These are phyloP conservation scores for Nicotiana paniculata DNA, from an alignment of 257 asterid genomes.

Conservation along the genomic window DNA sequence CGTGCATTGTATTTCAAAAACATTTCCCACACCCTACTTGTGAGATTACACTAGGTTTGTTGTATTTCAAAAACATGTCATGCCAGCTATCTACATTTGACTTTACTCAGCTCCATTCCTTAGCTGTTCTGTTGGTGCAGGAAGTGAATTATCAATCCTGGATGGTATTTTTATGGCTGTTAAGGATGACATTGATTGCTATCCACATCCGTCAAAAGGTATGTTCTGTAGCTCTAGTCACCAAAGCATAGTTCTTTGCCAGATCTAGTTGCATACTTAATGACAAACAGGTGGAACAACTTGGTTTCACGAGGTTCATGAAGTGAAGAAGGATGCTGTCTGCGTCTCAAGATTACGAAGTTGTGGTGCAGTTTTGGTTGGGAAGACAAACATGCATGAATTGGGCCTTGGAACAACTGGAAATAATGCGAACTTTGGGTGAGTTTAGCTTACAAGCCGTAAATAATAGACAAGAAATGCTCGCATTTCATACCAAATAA, in stretches of 20 bases:
- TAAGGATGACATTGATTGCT: slow-evolving; percentile 92
- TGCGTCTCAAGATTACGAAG: slow-evolving; percentile 67
- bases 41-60: not conserved
- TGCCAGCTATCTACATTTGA: not conserved
- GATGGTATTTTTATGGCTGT: slow-evolving; percentile 93
- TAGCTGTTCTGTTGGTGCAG: slow-evolving; percentile 36
- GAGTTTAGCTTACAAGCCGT: slow-evolving; percentile 15
- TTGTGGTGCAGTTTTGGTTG: slow-evolving; percentile 85
- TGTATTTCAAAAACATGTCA: not conserved
- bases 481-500: not conserved
- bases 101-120: slow-evolving; percentile 8
- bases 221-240: slow-evolving; percentile 11
- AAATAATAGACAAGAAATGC: not conserved
- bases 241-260: slow-evolving; percentile 3
- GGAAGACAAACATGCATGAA: slow-evolving; percentile 99
- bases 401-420: slow-evolving; percentile 93
- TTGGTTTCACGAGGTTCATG: slow-evolving; percentile 69
- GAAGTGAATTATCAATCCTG: slow-evolving; percentile 65
- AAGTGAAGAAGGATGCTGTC: slow-evolving; percentile 60
- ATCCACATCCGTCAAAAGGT: slow-evolving; percentile 85
- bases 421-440: slow-evolving; percentile 93
- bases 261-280: slow-evolving; percentile 12
- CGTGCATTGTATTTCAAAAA: not conserved
- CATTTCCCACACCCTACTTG: too few species aligned
- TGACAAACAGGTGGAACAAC: slow-evolving; percentile 77